Evolutionary conservation across 306 rosid genomes (phyloP).

Genomic region (Fragaria vesca): DNA sequence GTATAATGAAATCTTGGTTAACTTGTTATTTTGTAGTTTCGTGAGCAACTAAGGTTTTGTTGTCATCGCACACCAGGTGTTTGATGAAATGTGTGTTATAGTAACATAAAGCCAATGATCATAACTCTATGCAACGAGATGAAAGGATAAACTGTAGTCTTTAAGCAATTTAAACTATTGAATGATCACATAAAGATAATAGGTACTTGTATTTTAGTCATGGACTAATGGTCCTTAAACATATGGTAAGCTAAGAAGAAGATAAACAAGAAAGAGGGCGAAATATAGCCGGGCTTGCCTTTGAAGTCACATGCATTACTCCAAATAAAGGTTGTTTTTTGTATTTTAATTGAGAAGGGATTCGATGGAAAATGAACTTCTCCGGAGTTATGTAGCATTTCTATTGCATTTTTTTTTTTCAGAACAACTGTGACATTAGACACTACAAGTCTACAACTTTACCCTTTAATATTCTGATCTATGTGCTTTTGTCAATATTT

Average conservation of each 20-base stretch:
- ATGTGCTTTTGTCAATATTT: slow-evolving; percentile 10
- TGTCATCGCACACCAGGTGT: background rate
- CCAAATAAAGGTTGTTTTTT: background rate
- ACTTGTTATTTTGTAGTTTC: background rate
- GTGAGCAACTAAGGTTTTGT: background rate
- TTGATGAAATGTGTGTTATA: background rate
- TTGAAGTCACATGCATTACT: slow-evolving; percentile 4
- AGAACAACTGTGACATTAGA: background rate
- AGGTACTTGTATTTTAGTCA: background rate
- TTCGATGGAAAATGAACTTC: background rate
- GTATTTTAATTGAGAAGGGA: background rate
- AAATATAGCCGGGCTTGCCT: background rate
- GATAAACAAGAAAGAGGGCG: background rate
- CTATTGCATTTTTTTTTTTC: background rate
- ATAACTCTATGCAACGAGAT: background rate
- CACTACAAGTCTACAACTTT: slow-evolving; percentile 12
- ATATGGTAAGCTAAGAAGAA: background rate
- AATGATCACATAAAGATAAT: background rate
- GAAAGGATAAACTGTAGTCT: background rate
- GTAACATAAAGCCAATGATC: too few relatives aligned
- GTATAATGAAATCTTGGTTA: background rate
- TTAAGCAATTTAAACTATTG: background rate
- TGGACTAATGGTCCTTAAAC: background rate
- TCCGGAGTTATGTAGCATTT: background rate
- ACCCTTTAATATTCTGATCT: slow-evolving; percentile 19